These are phyloP conservation scores for Nicotiana sylvestris DNA, from an alignment of 257 asterid species.

Conservation along the genomic window DNA sequence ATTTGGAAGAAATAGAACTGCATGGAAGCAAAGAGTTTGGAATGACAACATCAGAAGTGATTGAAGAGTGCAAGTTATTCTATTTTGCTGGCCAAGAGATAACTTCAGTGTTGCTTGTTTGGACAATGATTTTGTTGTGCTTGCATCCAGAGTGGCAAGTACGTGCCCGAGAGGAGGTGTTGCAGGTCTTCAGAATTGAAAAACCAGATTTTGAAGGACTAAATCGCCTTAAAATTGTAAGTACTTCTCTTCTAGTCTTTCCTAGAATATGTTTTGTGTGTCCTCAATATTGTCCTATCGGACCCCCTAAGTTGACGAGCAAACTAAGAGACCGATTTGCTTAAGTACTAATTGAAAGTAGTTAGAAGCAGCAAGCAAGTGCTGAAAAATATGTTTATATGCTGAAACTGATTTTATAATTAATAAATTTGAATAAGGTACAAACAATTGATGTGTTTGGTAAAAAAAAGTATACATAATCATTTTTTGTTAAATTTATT, in stretches of 20 bases:
- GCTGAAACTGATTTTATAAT: no score
- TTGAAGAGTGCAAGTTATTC: constrained; percentile 55
- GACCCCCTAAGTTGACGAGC: neutral
- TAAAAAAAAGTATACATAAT: neutral
- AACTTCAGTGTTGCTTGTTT: constrained; percentile 42
- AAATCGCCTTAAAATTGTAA: constrained; percentile 31
- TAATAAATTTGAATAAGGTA: neutral
- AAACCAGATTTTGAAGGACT: constrained; percentile 26
- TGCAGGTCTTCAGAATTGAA: constrained; percentile 25
- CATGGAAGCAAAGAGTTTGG: constrained; percentile 9
- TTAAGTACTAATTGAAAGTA: no score
- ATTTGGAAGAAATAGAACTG: constrained; percentile 14
- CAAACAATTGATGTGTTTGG: neutral
- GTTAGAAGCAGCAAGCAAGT: no score
- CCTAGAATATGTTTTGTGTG: neutral
- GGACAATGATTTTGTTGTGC: constrained; percentile 47
- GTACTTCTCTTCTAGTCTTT: neutral
- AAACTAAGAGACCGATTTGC: no score
- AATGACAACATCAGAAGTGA: constrained; percentile 13
- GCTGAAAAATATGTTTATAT: no score
- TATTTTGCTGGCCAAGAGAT: constrained; percentile 60
- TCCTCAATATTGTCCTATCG: neutral
- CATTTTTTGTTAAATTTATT: neutral
- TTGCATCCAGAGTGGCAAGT: constrained; percentile 29
- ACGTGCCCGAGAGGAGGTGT: constrained; percentile 30